A percentile compares a stretch with the other conserved stretches of the same genome.
These are phyloP conservation scores for Camelina sativa DNA, from an alignment of 345 rosid species.

Conservation along the genomic window DNA sequence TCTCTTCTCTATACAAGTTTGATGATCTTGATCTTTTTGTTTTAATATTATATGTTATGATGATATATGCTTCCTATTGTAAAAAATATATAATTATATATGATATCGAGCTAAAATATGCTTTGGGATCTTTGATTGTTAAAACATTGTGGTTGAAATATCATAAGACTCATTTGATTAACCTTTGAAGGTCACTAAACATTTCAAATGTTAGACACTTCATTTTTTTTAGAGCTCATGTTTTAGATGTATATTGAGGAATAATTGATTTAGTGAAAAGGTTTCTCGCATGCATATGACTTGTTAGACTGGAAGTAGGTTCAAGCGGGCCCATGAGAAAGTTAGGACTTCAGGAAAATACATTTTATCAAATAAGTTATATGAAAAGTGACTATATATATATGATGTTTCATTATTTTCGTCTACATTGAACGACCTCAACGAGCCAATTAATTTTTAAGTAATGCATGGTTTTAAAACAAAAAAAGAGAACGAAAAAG, in stretches of 20 bases:
- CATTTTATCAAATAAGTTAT: not conserved
- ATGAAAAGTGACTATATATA: too few relatives aligned
- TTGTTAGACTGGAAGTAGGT: constrained; percentile 17
- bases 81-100: not conserved
- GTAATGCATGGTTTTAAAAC: too few relatives aligned
- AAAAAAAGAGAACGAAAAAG: too few relatives aligned
- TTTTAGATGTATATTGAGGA: not conserved
- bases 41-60: not conserved
- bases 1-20: constrained; percentile 43
- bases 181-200: too few relatives aligned
- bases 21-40: constrained; percentile 28
- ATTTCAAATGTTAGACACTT: not conserved
- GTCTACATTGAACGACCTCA: too few relatives aligned
- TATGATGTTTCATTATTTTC: not conserved
- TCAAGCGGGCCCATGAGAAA: constrained; percentile 8
- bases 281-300: not conserved
- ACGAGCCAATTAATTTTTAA: too few relatives aligned
- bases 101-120: not conserved
- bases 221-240: not conserved
- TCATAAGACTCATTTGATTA: not conserved
- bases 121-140: too few relatives aligned
- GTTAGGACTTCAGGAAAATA: not conserved
- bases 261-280: not conserved
- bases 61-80: not conserved
- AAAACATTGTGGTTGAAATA: not conserved